Base-by-base conservation (phyloP, 768 basidiomycete species). In the Boletus reticuloceps region DNA sequence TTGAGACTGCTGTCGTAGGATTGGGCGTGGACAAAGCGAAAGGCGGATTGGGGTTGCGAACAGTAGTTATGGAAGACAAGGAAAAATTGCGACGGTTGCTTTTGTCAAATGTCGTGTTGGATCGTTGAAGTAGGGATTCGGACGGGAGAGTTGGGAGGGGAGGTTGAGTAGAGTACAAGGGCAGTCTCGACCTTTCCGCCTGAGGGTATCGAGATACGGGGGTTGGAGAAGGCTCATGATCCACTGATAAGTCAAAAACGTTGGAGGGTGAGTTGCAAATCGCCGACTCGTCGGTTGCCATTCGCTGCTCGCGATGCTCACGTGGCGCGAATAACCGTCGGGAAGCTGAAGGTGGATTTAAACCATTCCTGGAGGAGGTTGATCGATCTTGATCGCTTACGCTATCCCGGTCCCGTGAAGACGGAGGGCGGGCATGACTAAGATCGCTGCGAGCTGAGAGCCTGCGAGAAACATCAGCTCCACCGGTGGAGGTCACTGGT, bases 1-100 rank as follows among this genome's bases (percentile, higher is more conserved):
- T 68, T 2, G 86, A 87, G 13, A 89, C 52, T 16, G 84, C 85
- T 17, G 87, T 90, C 37, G 88, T 89, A 1, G 85, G 75, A 53
- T 77, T 81, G 0, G 81, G 80, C 4, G 80, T 82, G 36, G 84
- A 65, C 9, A 77, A 61, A 11, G 82, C 76, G 46, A 81, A 79
- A n/a, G 76, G 70, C 16, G 79, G 63, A 51, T 67, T 55, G 46
- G 67, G 52, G 47, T 70, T 71, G 60, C 83, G 79, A 34, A 82
- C 65, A 5, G 82, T 84, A n/a, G 64, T 53, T 20, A 65, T 72
- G 7, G 79, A 80, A 39, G 69, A 66, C 44, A 75, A 69, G 4
- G 83, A 84, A 20, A 71, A 60, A 57, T 78, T 81, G 29, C 75
- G 72, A 37, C 76, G 72, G 36, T 59, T 54, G n/a, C 58, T 55